A percentile compares a stretch with the other conserved stretches of the same genome.
Conservation (phyloP, 2,329 filamentous ascomycete species). For the Gliomastix tumulicola region DNA sequence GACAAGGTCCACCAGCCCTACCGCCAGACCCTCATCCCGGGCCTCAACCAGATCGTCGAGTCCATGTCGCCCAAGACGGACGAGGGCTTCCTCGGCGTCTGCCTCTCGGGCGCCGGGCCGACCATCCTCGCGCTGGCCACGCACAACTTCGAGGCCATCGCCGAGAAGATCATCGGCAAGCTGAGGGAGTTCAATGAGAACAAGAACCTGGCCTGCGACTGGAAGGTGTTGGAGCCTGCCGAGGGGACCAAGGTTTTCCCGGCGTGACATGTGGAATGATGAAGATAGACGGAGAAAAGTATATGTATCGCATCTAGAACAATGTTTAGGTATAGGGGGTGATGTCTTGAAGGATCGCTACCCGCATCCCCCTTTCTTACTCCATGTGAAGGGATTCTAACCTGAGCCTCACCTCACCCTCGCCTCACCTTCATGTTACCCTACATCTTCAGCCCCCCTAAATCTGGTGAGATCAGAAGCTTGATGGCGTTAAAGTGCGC, state of each 20-base stretch:
- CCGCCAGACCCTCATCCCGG: conserved; percentile 84
- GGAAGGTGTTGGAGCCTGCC: conserved; percentile 84
- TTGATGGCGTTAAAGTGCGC: too few relatives aligned
- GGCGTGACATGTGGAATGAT: conserved; percentile 1
- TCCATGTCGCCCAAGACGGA: conserved; percentile 85
- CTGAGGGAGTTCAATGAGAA: conserved; percentile 54
- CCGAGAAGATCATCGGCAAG: conserved; percentile 65
- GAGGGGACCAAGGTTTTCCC: conserved; percentile 54
- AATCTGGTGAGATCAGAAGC: too few relatives aligned
- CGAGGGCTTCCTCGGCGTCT: conserved; percentile 85
- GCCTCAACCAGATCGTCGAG: conserved; percentile 81
- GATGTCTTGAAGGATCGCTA: too few relatives aligned
- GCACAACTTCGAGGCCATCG: conserved; percentile 81
- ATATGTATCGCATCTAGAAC: too few relatives aligned
- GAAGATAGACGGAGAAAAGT: background rate
- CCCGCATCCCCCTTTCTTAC: too few relatives aligned
- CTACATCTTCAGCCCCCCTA: too few relatives aligned
- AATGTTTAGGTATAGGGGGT: too few relatives aligned
- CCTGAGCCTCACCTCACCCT: too few relatives aligned
- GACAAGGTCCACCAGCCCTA: conserved; percentile 98
- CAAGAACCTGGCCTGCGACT: conserved; percentile 70
- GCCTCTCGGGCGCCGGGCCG: conserved; percentile 87
- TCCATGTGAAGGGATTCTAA: too few relatives aligned
- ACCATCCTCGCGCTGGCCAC: conserved; percentile 93
- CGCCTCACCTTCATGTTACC: too few relatives aligned